Evolutionary conservation across 495 filamentous ascomycete genomes (phyloP), one percentile per base, ranked within the genome.

Genomic region (Copromyces sp.): DNA sequence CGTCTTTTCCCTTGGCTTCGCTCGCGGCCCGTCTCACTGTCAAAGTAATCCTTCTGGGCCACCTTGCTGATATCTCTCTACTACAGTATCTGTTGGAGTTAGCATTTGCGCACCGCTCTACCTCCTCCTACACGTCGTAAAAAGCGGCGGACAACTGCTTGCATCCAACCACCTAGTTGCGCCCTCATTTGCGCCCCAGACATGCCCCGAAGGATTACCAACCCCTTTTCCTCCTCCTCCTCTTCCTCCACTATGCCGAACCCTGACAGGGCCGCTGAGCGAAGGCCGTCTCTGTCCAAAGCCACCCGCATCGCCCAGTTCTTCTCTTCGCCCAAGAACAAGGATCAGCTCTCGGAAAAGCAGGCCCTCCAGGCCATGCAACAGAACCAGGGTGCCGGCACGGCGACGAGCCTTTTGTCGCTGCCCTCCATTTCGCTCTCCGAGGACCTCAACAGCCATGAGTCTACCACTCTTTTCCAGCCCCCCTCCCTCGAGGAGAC

Each of bases 341-440:
- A 90, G 77, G 86, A 88, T 70, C 83, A 85, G 70, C 81, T 79
- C 37, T 77, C 86, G 37, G 82, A 84, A 39, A 82, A 87, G 74
- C 83, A 89, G 74, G 85, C 90, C 69, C 84, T 92, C 4, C 87
- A 90, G 76, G 86, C 87, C 76, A 87, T 91, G 82, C 87, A 88
- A 69, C 83, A 87, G 72, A 78, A 87, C 47, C 82, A 85, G 74
- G 84, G 85, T 71, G 85, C 88, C 70, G 91, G 93, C 75, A 90
- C 88, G 71, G 88, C 90, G 45, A 83, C 93, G 39, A 89, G 89
- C 77, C 81, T 95, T 74, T 37, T 65, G 24, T 94, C 93, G 59
- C 83, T 98, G 77, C 95, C 95, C 41, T 94, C 92, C 68, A 99
- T 99, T 74, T 97, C 92, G 37, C 87, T 98, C 41, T 97, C 95